Percentiles rank a stretch among this genome's conserved stretches.
Evolutionary conservation across 805 yeast species (phyloP).

Genomic region (Blastobotrys attinorum): DNA sequence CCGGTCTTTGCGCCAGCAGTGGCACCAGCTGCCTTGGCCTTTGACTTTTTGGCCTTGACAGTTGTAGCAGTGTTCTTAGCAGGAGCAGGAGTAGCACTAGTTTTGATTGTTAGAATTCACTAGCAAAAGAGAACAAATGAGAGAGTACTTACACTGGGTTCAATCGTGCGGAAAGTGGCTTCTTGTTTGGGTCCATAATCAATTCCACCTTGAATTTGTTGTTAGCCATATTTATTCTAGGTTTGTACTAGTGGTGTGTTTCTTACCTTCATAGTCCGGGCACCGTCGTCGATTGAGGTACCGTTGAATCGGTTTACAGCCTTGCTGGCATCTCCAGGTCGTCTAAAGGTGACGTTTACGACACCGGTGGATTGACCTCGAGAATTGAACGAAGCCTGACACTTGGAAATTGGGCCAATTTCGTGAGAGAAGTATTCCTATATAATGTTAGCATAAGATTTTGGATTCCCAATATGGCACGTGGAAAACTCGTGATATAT

Average conservation of each 20-base stretch:
- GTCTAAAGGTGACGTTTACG: constrained; percentile 76
- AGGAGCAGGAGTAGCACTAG: constrained; percentile 7
- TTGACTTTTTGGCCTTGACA: neutral
- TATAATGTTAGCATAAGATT: too few species aligned
- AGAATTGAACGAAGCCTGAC: constrained; percentile 71
- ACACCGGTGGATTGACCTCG: constrained; percentile 87
- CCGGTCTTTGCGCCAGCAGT: constrained; percentile 13
- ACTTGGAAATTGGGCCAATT: constrained; percentile 74
- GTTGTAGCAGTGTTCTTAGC: constrained; percentile 5
- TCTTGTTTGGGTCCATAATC: constrained; percentile 74
- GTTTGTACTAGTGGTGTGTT: neutral
- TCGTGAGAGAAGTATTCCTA: constrained; percentile 86
- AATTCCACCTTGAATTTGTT: constrained; percentile 46
- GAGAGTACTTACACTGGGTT: constrained; percentile 35
- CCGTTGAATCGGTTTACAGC: constrained; percentile 85
- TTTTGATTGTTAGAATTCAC: neutral
- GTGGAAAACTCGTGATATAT: too few species aligned
- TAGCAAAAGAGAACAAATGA: neutral
- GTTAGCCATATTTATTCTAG: constrained; percentile 6
- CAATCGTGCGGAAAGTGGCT: constrained; percentile 62
- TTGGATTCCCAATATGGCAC: too few species aligned
- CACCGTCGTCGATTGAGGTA: constrained; percentile 88
- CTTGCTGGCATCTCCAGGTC: constrained; percentile 57
- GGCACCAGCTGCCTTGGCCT: constrained; percentile 7
- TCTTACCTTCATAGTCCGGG: constrained; percentile 53